Conservation (phyloP, 306 rosid species). For the Quercus gilva region DNA sequence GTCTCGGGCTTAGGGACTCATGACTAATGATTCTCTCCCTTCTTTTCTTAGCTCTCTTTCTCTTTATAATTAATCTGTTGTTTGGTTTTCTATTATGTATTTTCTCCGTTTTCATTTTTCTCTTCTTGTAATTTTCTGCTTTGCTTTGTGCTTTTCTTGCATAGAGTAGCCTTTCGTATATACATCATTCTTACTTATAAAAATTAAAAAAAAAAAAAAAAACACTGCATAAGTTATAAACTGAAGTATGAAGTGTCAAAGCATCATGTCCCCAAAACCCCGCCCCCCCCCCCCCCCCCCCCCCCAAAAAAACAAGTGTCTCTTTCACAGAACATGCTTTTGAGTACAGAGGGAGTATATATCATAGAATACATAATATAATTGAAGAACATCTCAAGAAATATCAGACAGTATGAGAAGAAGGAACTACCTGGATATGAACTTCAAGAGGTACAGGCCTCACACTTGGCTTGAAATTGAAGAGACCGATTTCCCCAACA, state of each 20-base stretch:
- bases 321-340: neutral
- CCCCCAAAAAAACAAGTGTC: neutral
- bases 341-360: neutral
- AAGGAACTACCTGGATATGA: slow-evolving; percentile 75
- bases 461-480: slow-evolving; percentile 98
- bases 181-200: too few relatives aligned
- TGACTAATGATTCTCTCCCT: too few relatives aligned
- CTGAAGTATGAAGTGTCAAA: neutral
- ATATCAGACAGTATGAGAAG: neutral
- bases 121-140: too few relatives aligned
- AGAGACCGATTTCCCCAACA: slow-evolving; percentile 88
- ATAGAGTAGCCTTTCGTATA: too few relatives aligned
- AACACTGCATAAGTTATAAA: neutral
- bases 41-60: too few relatives aligned
- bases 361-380: neutral
- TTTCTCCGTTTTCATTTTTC: too few relatives aligned
- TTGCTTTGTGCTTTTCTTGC: too few relatives aligned
- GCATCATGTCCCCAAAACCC: neutral
- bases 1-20: too few relatives aligned
- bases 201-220: too few relatives aligned
- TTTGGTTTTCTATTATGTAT: too few relatives aligned
- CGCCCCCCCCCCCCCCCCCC: neutral
- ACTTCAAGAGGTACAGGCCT: slow-evolving; percentile 97
- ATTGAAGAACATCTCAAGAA: neutral
- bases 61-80: too few relatives aligned